These are phyloP conservation scores for Aspergillus bridgeri DNA, from an alignment of 495 filamentous ascomycete species.

Conservation along the genomic window DNA sequence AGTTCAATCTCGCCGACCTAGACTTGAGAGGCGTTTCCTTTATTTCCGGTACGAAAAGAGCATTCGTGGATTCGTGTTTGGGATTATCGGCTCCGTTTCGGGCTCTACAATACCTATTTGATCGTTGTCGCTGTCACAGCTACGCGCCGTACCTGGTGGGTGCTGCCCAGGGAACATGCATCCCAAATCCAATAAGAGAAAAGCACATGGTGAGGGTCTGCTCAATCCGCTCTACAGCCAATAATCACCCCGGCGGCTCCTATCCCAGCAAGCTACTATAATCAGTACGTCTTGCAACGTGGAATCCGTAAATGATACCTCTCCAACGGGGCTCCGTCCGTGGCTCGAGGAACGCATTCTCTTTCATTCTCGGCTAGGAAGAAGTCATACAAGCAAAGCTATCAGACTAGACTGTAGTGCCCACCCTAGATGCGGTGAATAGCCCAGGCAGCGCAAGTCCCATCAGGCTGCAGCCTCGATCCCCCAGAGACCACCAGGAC, in stretches of 20 bases:
- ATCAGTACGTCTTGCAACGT: not conserved
- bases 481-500: not conserved
- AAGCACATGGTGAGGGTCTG: not conserved
- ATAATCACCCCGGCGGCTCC: too few species aligned
- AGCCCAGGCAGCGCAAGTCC: not conserved
- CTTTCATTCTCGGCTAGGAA: not conserved
- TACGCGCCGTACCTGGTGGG: not conserved
- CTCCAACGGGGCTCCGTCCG: not conserved
- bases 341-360: not conserved
- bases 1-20: too few species aligned
- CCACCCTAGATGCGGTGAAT: not conserved
- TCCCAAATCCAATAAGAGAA: not conserved
- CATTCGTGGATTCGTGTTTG: too few species aligned
- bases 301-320: not conserved
- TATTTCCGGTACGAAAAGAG: too few species aligned
- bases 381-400: not conserved
- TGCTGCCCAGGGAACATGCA: not conserved
- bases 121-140: not conserved
- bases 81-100: too few species aligned
- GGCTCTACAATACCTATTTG: not conserved
- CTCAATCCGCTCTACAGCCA: not conserved
- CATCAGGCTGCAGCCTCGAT: not conserved
- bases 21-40: too few species aligned
- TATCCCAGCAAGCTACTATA: not conserved
- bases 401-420: not conserved